phyloP scores from a whole-genome alignment of 2,329 filamentous ascomycete species.

The Ceratocystis ficicola region DNA sequence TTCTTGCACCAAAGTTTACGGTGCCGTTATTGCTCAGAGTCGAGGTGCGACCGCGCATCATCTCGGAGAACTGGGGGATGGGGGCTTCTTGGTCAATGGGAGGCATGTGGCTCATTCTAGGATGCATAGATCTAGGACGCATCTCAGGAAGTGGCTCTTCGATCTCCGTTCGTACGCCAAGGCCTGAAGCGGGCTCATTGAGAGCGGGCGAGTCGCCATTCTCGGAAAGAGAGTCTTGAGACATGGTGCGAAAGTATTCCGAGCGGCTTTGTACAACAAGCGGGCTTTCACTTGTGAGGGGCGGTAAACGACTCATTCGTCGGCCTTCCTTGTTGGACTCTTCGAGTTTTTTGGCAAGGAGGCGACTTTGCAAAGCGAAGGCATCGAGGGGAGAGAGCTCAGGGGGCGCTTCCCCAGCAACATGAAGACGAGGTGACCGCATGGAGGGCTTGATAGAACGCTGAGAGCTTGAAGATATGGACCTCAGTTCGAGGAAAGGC shows the following conservation, averaged over 20 bases:
- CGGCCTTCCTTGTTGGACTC: conserved; percentile 61
- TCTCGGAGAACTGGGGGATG: conserved; percentile 19
- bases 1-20: conserved; percentile 40
- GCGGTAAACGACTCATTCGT: conserved; percentile 74
- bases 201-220: conserved; percentile 24
- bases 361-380: conserved; percentile 79
- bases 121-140: conserved; percentile 62
- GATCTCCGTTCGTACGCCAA: conserved; percentile 43
- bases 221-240: conserved; percentile 43
- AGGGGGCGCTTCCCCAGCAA: conserved; percentile 71
- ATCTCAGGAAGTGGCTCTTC: conserved; percentile 43
- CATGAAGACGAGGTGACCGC: conserved; percentile 61
- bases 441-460: conserved; percentile 39
- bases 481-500: conserved; percentile 47
- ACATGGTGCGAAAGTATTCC: conserved; percentile 68
- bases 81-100: conserved; percentile 31
- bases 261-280: conserved; percentile 62
- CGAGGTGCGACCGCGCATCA: conserved; percentile 19
- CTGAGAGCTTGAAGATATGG: conserved; percentile 42
- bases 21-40: conserved; percentile 11
- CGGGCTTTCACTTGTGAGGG: conserved; percentile 70
- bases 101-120: conserved; percentile 54
- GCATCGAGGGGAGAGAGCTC: conserved; percentile 90
- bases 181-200: conserved; percentile 28
- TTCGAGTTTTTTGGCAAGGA: conserved; percentile 78